Conservation (phyloP, 2,329 filamentous ascomycete genomes). For the Exophiala sp. region DNA sequence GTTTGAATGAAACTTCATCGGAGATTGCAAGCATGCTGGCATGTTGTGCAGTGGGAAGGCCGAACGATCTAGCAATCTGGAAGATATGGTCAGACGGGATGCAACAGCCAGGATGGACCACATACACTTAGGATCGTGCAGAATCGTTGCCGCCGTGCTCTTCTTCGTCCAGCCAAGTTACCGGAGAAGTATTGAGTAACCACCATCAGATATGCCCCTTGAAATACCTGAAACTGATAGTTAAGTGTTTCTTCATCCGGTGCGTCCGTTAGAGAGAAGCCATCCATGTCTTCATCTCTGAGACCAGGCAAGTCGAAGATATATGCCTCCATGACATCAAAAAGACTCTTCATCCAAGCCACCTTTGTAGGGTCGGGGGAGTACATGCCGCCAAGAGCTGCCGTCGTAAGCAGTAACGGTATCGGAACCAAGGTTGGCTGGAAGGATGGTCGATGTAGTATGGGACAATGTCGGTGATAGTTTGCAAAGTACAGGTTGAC, state of each 20-base stretch:
- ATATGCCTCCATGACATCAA: constrained; percentile 36
- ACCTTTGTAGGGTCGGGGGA: constrained; percentile 29
- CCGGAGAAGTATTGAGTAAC: constrained; percentile 44
- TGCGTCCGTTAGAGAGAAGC: constrained; percentile 31
- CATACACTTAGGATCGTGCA: constrained; percentile 38
- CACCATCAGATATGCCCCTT: constrained; percentile 40
- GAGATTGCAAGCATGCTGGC: constrained; percentile 32
- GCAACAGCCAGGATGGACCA: too few species aligned
- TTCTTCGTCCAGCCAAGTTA: constrained; percentile 35
- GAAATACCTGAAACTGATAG: constrained; percentile 38
- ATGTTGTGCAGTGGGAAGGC: constrained; percentile 37
- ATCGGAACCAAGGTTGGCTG: constrained; percentile 35
- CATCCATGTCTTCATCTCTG: constrained; percentile 39
- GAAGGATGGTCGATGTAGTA: constrained; percentile 42
- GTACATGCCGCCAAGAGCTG: constrained; percentile 44
- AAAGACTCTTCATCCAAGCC: constrained; percentile 19
- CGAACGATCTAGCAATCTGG: constrained; percentile 38
- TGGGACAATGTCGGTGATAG: constrained; percentile 42
- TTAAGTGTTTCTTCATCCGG: constrained; percentile 31
- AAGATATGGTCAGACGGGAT: constrained; percentile 3
- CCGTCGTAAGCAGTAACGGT: constrained; percentile 38
- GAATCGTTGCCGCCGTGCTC: constrained; percentile 42
- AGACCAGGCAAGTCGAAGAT: constrained; percentile 23
- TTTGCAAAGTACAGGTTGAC: constrained; percentile 39
- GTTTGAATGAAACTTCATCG: constrained; percentile 30